Evolutionary conservation across 495 filamentous ascomycete species (phyloP).

Genomic region (Pseudotulostoma volvatum): DNA sequence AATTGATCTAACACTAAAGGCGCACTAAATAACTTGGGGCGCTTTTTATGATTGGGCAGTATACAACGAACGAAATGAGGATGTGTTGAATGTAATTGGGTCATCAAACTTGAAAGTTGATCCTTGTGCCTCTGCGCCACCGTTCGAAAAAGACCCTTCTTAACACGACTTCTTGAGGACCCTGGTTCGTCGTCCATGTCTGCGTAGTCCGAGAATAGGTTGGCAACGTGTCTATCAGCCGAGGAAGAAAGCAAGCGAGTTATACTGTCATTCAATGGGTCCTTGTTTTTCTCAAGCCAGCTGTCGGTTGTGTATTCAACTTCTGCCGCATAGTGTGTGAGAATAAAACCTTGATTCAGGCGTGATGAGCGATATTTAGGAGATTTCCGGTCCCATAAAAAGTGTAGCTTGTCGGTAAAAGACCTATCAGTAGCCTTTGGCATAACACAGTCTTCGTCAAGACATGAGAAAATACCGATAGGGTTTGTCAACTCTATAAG

Average conservation of each 20-base stretch:
- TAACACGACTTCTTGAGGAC: constrained; percentile 63
- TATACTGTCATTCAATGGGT: constrained; percentile 92
- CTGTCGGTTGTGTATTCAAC: constrained; percentile 92
- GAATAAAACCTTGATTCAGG: constrained; percentile 79
- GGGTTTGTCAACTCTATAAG: constrained; percentile 92
- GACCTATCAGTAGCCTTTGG: constrained; percentile 94
- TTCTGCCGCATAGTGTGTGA: constrained; percentile 97
- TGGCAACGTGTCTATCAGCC: constrained; percentile 63
- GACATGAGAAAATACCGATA: constrained; percentile 95
- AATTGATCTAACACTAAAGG: constrained; percentile 88
- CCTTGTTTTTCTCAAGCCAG: constrained; percentile 99
- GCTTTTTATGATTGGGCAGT: constrained; percentile 94
- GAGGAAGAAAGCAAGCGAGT: constrained; percentile 76
- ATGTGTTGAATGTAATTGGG: constrained; percentile 87
- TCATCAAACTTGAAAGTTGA: constrained; percentile 86
- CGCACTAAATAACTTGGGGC: constrained; percentile 81
- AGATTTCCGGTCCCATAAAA: constrained; percentile 89
- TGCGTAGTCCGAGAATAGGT: constrained; percentile 74
- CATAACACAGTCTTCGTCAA: constrained; percentile 98
- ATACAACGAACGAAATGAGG: constrained; percentile 98
- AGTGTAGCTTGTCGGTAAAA: constrained; percentile 94
- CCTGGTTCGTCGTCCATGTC: constrained; percentile 50
- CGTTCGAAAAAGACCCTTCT: constrained; percentile 93
- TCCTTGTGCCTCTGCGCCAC: constrained; percentile 97
- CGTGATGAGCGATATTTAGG: constrained; percentile 82